Evolutionary conservation across 2,329 filamentous ascomycete species (phyloP), one percentile per base, ranked within the genome.

Genomic region (Fulvia fulva): DNA sequence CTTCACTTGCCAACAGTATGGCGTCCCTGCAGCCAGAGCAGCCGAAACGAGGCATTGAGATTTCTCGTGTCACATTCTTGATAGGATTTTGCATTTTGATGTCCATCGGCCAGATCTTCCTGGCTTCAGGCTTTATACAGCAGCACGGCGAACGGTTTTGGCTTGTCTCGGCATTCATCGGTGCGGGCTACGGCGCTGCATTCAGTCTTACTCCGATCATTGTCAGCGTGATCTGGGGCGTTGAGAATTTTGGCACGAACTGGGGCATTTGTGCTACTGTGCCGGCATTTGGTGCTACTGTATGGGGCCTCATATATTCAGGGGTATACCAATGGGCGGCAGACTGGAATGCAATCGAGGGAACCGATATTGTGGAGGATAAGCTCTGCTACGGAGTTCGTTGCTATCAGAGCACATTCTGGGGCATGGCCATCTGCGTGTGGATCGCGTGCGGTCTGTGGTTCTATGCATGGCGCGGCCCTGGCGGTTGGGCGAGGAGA

Each of bases 241-340:
- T 96, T 0, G 92, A 97, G 78, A 99, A 97, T 73, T 97, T 99
- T 71, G 94, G 91, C 58, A 99, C 94, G 0, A 97, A 99, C 68
- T 99, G 93, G 86, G 94, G 94, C 9, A 92, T 97, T 61, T 86
- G 97, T 7, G 91, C 92, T 44, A 94, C 95, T 80, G 87, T 93
- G 57, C 94, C 94, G 2, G 94, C 94, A 0, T 76, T 89, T 0
- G 94, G 93, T 0, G 91, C 93, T 0, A 91, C 91, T 0, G 81
- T 96, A 30, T 99, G 93, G 91, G 91, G 92, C 0, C 74, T 94
- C 0, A 78, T 97, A n/a, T 99, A 97, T 73, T 90, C 89, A 5
- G 83, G 80, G 0, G 86, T 90, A 2, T 95, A 95, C 68, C 87
- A 94, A 73, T 80, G 80, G 45, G 88, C 83, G 1, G 86, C 87